Conservation (phyloP, 2,329 filamentous ascomycete genomes). For the Gnomoniopsis sp. region DNA sequence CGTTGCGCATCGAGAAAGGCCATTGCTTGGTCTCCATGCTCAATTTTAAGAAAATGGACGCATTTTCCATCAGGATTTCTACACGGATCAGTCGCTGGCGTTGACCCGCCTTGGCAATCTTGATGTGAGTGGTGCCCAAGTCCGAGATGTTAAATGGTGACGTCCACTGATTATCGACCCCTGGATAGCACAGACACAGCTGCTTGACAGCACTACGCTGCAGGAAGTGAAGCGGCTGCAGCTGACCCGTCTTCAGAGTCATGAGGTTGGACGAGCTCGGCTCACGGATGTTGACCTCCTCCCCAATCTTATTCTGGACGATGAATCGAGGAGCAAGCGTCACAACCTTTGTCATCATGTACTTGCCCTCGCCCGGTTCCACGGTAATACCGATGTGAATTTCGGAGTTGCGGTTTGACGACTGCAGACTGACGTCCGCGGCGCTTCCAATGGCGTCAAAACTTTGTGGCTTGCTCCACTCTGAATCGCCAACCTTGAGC, state of each 20-base stretch:
- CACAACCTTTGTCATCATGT: constrained; percentile 94
- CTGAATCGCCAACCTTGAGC: constrained; percentile 82
- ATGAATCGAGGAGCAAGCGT: constrained; percentile 91
- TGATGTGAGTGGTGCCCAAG: constrained; percentile 87
- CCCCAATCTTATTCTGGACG: constrained; percentile 85
- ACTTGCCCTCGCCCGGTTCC: constrained; percentile 90
- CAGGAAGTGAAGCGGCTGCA: constrained; percentile 86
- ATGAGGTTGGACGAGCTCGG: constrained; percentile 86
- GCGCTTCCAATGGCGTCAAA: constrained; percentile 96
- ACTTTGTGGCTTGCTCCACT: constrained; percentile 96
- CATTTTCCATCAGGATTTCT: constrained; percentile 87
- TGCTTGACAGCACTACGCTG: constrained; percentile 82
- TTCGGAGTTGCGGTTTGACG: constrained; percentile 67
- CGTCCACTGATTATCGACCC: constrained; percentile 95
- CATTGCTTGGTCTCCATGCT: constrained; percentile 90
- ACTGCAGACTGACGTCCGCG: constrained; percentile 80
- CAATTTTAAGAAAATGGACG: constrained; percentile 89
- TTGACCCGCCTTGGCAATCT: constrained; percentile 86
- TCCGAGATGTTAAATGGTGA: constrained; percentile 97
- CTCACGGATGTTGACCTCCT: constrained; percentile 87
- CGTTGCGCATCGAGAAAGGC: constrained; percentile 98
- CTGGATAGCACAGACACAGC: constrained; percentile 86
- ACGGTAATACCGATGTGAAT: constrained; percentile 90
- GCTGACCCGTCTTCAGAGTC: constrained; percentile 70
- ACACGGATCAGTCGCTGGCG: constrained; percentile 83